Percentiles rank a stretch among this genome's conserved stretches.
Conservation (phyloP, 169 alveolate species). For the Cryptosporidium sp. region DNA sequence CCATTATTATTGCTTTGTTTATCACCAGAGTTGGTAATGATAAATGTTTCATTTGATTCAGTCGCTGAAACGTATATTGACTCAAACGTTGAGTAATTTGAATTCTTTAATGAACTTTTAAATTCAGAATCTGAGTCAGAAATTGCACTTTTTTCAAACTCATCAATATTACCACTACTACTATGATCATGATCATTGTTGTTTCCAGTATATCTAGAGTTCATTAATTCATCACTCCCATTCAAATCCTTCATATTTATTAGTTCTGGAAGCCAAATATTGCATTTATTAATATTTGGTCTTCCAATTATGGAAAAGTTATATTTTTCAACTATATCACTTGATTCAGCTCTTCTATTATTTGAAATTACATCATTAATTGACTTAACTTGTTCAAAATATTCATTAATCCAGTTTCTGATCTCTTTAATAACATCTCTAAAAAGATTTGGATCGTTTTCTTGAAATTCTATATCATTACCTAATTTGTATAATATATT, state of each 20-base stretch:
- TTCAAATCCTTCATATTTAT: neutral
- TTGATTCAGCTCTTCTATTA: neutral
- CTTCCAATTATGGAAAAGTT: constrained; percentile 14
- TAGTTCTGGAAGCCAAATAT: constrained; percentile 60
- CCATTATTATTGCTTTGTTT: neutral
- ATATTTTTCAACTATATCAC: neutral
- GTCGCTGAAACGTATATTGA: constrained; percentile 38
- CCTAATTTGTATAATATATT: constrained; percentile 39
- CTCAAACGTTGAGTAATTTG: neutral
- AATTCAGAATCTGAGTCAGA: neutral
- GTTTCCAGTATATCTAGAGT: neutral
- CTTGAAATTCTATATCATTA: constrained; percentile 14
- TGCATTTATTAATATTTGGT: constrained; percentile 39
- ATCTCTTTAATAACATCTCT: constrained; percentile 22
- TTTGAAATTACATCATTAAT: constrained; percentile 7
- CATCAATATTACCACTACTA: too few relatives aligned
- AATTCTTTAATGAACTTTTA: neutral
- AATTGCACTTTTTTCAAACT: neutral
- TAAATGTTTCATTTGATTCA: constrained; percentile 29
- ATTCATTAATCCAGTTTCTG: constrained; percentile 23
- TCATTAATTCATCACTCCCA: neutral
- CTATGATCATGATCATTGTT: too few relatives aligned
- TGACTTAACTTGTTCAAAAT: neutral
- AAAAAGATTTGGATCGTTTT: constrained; percentile 12
- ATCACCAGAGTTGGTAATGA: neutral